These are phyloP conservation scores for Podaxis carcinomalis DNA, from an alignment of 768 basidiomycete species.

Conservation along the genomic window DNA sequence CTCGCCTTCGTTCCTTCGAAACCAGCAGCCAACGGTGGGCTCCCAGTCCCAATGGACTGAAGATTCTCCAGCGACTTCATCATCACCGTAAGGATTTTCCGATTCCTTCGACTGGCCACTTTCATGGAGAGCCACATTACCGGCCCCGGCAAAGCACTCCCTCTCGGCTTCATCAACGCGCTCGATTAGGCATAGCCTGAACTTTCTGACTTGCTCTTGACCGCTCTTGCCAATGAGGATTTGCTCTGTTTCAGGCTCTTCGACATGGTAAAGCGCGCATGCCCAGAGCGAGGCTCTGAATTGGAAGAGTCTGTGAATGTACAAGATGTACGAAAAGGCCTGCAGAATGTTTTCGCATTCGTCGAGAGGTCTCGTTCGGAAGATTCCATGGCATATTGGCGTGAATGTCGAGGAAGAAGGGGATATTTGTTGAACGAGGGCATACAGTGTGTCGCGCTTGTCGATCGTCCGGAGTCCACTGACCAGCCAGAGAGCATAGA, in stretches of 20 bases:
- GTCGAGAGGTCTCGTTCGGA: slow-evolving; percentile 6
- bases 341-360: slow-evolving; percentile 17
- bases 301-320: slow-evolving; percentile 27
- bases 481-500: slow-evolving; percentile 7
- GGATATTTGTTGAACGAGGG: not conserved
- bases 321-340: slow-evolving; percentile 25
- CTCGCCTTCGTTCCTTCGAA: slow-evolving; percentile 27
- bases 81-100: not conserved
- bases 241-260: slow-evolving; percentile 24
- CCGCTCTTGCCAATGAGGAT: slow-evolving; percentile 15
- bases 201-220: slow-evolving; percentile 23
- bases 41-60: slow-evolving; percentile 43
- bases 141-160: slow-evolving; percentile 34
- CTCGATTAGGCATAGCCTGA: slow-evolving; percentile 38
- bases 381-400: slow-evolving; percentile 1
- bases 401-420: slow-evolving; percentile 15
- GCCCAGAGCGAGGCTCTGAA: slow-evolving; percentile 52
- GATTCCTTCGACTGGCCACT: not conserved
- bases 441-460: not conserved
- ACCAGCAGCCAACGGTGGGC: slow-evolving; percentile 40
- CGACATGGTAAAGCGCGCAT: slow-evolving; percentile 44
- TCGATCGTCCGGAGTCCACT: not conserved
- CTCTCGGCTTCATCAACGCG: slow-evolving; percentile 48
- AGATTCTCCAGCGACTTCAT: not conserved
- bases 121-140: slow-evolving; percentile 5